Conservation (phyloP, 192 early-diverging fungal species). For the Backusella psychrophila region DNA sequence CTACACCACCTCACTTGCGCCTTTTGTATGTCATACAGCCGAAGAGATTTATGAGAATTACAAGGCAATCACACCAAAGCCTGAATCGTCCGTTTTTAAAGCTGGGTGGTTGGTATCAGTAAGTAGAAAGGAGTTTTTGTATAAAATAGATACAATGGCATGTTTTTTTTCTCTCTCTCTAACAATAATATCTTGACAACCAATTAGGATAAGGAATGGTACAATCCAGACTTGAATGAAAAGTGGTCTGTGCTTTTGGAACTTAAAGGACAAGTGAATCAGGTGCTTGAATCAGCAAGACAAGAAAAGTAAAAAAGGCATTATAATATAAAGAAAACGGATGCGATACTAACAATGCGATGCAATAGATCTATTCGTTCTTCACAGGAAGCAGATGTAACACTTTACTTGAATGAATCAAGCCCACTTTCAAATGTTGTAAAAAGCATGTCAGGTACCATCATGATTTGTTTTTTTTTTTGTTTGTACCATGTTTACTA, state of each 20-base stretch:
- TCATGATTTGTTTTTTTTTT: background rate
- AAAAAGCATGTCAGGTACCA: slow-evolving; percentile 12
- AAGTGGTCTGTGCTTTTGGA: slow-evolving; percentile 47
- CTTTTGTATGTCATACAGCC: slow-evolving; percentile 62
- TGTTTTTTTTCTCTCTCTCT: slow-evolving; percentile 8
- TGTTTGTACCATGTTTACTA: background rate
- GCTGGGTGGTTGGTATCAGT: slow-evolving; percentile 55
- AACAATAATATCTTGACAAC: too few species aligned
- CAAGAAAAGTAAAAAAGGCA: slow-evolving; percentile 41
- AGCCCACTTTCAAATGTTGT: background rate
- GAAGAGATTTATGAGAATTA: slow-evolving; percentile 76
- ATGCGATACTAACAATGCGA: background rate
- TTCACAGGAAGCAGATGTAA: slow-evolving; percentile 51
- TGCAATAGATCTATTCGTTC: slow-evolving; percentile 39
- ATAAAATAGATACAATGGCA: slow-evolving; percentile 13
- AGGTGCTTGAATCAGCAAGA: slow-evolving; percentile 49
- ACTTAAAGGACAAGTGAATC: slow-evolving; percentile 47
- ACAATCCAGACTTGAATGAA: slow-evolving; percentile 34
- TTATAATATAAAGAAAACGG: background rate
- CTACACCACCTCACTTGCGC: slow-evolving; percentile 62
- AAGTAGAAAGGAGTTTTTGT: too few species aligned
- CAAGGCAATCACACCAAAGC: slow-evolving; percentile 33
- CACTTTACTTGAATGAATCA: slow-evolving; percentile 26
- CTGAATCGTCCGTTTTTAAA: slow-evolving; percentile 57
- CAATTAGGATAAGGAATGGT: slow-evolving; percentile 37